Base-by-base conservation (phyloP, 805 yeast genomes). In the Ogataea chonburiensis region DNA sequence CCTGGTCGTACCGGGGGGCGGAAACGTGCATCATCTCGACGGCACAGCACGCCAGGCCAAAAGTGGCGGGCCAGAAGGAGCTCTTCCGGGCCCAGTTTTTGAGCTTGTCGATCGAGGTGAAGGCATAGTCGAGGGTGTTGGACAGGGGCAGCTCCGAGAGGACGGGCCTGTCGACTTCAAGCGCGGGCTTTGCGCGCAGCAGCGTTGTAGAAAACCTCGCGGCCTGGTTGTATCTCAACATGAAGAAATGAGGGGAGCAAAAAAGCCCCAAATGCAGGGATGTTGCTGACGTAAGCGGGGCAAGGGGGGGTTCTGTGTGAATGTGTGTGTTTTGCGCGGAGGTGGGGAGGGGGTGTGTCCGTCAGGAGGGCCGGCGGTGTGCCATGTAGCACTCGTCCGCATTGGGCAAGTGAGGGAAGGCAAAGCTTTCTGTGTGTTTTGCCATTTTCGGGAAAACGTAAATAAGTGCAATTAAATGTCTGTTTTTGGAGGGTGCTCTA, bases 11-110 rank as follows among this genome's bases (percentile, higher is more conserved):
- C 58, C 95, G 73, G 43, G 95, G 94, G 40, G 94, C 79, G 17
- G 95, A 86, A 24, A 82, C 84, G 60, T 86, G 95, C 95, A 86
- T 86, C 95, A 86, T 86, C 66, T 86, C 95, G 26, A 86, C 94
- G 43, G 95, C 95, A 70, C 95, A 86, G 66, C 95, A 86, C 7
- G 95, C 95, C 56, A 86, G 70, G 21, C 95, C 95, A 63, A 86
- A 86, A 23, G 95, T 86, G 29, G 85, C 89, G 7, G 95, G 95
- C 95, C 95, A 86, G 62, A 86, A 86, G 2, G 93, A 83, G 17
- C 94, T 86, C 58, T 84, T 87, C 63, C 95, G 75, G 2, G 91
- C 94, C 95, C 95, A 86, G 67, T 81, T 81, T 47, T 88, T 88
- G 45, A 86, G 75, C 45, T 80, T 80, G 56, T 86, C 95, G 52